Conservation (phyloP, 768 basidiomycete species). For the Vishniacozyma victoriae region DNA sequence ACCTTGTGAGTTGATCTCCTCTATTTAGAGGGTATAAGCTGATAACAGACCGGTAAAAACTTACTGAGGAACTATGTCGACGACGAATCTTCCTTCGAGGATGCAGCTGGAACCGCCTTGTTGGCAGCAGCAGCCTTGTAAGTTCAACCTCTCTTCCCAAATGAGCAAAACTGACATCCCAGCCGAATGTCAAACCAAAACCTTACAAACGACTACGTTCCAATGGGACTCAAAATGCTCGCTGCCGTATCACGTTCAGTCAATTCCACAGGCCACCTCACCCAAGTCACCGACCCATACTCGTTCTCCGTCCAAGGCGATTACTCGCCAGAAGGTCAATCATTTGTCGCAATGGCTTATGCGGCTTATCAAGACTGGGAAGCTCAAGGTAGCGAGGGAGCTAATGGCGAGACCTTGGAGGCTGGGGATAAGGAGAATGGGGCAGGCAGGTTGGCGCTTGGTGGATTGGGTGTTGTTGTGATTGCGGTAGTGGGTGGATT, state of each 20-base stretch:
- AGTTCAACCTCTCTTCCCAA: conserved; percentile 8
- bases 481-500: too few relatives aligned
- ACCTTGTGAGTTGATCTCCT: conserved; percentile 32
- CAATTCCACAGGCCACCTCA: conserved; percentile 48
- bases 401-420: not conserved
- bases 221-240: conserved; percentile 43
- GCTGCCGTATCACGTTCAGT: conserved; percentile 43
- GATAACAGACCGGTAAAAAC: conserved; percentile 38
- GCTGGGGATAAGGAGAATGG: too few relatives aligned
- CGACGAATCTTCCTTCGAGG: conserved; percentile 44
- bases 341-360: conserved; percentile 43
- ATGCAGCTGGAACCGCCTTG: conserved; percentile 47
- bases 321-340: conserved; percentile 44
- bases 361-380: conserved; percentile 40
- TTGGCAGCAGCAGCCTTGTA: conserved; percentile 37
- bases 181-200: conserved; percentile 47
- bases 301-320: conserved; percentile 41
- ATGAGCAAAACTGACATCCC: conserved; percentile 10
- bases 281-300: conserved; percentile 48
- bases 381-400: conserved; percentile 15
- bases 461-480: too few relatives aligned
- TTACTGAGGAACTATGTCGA: conserved; percentile 49
- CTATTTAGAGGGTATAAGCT: not conserved
- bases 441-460: not conserved
- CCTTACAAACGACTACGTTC: conserved; percentile 41